phyloP scores from a whole-genome alignment of 805 yeast genomes.

The Sugiyamaella boreocaroliniensis region DNA sequence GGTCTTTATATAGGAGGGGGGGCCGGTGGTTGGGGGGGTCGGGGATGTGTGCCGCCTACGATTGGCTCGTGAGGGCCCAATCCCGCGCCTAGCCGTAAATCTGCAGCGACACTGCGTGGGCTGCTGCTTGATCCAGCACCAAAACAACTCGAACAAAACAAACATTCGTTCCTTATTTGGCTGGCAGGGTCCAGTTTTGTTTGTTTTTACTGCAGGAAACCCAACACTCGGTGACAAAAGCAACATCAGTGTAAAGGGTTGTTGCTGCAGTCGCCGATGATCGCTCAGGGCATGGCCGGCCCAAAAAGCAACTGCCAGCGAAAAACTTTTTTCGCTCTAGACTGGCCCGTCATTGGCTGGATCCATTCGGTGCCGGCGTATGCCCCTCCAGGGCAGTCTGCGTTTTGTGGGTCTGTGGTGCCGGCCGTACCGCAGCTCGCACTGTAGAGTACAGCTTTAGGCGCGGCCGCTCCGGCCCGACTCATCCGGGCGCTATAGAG shows the following conservation, averaged over 20 bases:
- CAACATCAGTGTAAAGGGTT: background rate
- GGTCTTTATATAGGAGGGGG: background rate
- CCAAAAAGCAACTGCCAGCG: background rate
- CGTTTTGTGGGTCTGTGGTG: too few relatives aligned
- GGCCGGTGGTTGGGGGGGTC: background rate
- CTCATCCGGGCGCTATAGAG: too few relatives aligned
- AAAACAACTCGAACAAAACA: background rate
- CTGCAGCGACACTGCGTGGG: conserved; percentile 2
- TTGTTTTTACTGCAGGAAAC: background rate
- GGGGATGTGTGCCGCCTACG: background rate
- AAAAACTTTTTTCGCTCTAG: background rate
- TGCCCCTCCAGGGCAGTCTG: too few relatives aligned
- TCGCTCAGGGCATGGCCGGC: background rate
- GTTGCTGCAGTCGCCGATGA: background rate
- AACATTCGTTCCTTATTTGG: background rate
- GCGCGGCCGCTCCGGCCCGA: too few relatives aligned
- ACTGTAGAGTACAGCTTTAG: too few relatives aligned
- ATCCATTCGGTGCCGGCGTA: too few relatives aligned
- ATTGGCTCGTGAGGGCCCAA: background rate
- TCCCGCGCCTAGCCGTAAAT: conserved; percentile 1
- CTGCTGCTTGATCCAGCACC: background rate
- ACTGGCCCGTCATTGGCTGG: background rate
- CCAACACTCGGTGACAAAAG: background rate
- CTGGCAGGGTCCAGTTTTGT: background rate
- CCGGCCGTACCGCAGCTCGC: too few relatives aligned